These are phyloP conservation scores for Ophioceras dolichostomum DNA, from an alignment of 2,329 filamentous ascomycete species.

Conservation along the genomic window DNA sequence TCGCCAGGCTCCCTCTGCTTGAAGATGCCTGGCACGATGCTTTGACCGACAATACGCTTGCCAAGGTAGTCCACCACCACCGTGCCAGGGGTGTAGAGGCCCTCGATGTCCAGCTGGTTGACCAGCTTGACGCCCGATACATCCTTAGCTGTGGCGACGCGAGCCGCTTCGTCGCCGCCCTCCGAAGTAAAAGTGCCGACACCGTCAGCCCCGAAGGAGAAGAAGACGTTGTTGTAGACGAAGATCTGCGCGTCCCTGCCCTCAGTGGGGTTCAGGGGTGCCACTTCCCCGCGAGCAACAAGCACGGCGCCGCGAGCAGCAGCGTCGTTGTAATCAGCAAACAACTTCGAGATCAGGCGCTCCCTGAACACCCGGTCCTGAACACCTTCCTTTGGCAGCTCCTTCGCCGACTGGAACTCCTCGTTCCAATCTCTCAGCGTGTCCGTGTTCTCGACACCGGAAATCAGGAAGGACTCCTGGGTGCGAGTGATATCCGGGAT, in stretches of 20 bases:
- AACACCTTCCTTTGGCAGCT: conserved; percentile 84
- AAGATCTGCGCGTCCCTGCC: conserved; percentile 90
- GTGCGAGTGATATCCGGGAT: conserved; percentile 75
- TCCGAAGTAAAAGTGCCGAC: conserved; percentile 95
- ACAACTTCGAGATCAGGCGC: conserved; percentile 85
- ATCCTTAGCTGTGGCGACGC: conserved; percentile 93
- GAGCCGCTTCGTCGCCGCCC: conserved; percentile 90
- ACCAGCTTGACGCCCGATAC: conserved; percentile 88
- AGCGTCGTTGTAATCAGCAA: conserved; percentile 95
- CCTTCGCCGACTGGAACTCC: conserved; percentile 92
- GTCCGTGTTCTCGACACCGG: conserved; percentile 86
- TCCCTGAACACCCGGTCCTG: conserved; percentile 96
- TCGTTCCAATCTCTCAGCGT: conserved; percentile 98
- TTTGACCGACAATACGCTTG: conserved; percentile 94
- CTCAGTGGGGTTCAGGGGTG: conserved; percentile 90
- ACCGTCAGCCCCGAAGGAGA: conserved; percentile 94
- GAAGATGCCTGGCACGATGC: conserved; percentile 97
- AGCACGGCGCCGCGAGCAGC: conserved; percentile 84
- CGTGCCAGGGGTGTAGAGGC: conserved; percentile 88
- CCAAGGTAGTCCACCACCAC: conserved; percentile 95
- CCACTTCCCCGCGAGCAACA: conserved; percentile 84
- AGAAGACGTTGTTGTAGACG: conserved; percentile 99
- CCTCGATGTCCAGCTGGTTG: conserved; percentile 92
- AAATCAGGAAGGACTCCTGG: conserved; percentile 84
- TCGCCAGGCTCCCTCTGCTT: conserved; percentile 95